Evolutionary conservation across 2,329 filamentous ascomycete species (phyloP).

Genomic region (Arthrinium phaeospermum): DNA sequence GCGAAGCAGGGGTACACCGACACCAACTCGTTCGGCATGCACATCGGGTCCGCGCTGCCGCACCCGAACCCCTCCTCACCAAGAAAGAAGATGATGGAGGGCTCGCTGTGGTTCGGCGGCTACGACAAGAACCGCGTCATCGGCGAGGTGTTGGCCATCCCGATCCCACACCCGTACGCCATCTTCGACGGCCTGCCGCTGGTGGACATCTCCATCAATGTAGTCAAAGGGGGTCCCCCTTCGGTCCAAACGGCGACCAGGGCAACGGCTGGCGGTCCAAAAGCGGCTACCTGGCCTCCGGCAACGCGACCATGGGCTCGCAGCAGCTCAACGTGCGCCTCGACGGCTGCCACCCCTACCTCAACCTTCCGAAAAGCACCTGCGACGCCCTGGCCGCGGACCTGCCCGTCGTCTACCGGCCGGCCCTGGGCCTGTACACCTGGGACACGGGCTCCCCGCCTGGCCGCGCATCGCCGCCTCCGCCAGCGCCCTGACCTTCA

Average conservation of each 20-base stretch:
- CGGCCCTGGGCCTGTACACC: constrained; percentile 41
- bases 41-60: constrained; percentile 41
- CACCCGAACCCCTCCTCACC: background rate
- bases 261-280: constrained; percentile 22
- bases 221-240: constrained; percentile 44
- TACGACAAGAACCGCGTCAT: constrained; percentile 43
- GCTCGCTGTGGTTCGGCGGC: constrained; percentile 42
- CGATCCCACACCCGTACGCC: constrained; percentile 13
- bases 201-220: constrained; percentile 45
- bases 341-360: constrained; percentile 41
- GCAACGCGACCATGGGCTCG: constrained; percentile 29
- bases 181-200: constrained; percentile 32
- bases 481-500: constrained; percentile 43
- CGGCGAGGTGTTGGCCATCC: constrained; percentile 31
- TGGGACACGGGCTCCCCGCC: constrained; percentile 39
- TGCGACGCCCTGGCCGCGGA: constrained; percentile 43
- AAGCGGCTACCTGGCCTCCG: constrained; percentile 30
- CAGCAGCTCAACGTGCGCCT: constrained; percentile 33
- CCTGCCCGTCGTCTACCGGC: constrained; percentile 42
- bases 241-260: constrained; percentile 29
- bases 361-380: constrained; percentile 44
- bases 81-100: constrained; percentile 26
- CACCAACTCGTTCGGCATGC: constrained; percentile 41
- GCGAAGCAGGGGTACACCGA: background rate
- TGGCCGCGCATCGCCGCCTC: constrained; percentile 43